These are phyloP conservation scores for Arthromyces matolae DNA, from an alignment of 768 basidiomycete genomes.

Conservation along the genomic window DNA sequence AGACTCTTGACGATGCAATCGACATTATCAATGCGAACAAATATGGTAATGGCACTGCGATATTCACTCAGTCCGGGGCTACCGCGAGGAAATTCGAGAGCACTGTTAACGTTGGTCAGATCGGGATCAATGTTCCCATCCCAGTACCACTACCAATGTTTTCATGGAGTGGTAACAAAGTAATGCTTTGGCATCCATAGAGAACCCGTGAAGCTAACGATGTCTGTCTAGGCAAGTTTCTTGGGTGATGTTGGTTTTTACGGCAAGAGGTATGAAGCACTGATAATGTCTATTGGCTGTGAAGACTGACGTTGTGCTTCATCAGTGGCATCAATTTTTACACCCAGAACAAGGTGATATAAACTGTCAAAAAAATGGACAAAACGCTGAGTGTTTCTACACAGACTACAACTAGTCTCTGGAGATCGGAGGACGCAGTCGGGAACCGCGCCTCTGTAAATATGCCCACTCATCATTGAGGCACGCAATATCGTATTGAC, in stretches of 20 bases:
- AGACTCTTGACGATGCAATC: slow-evolving; percentile 87
- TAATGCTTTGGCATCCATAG: slow-evolving; percentile 11
- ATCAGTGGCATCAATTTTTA: slow-evolving; percentile 89
- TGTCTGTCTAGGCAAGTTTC: slow-evolving; percentile 54
- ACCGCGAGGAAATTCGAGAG: slow-evolving; percentile 92
- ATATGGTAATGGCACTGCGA: slow-evolving; percentile 93
- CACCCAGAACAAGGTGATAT: slow-evolving; percentile 84
- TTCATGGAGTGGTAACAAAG: slow-evolving; percentile 94
- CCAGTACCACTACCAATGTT: slow-evolving; percentile 94
- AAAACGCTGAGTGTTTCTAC: slow-evolving; percentile 1
- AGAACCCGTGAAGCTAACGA: slow-evolving; percentile 1
- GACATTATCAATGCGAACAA: slow-evolving; percentile 84
- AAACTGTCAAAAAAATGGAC: background rate
- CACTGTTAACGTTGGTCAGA: slow-evolving; percentile 84
- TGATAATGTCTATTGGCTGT: background rate
- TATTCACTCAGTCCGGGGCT: slow-evolving; percentile 95
- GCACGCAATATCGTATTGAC: too few species aligned
- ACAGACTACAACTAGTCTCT: slow-evolving; percentile 88
- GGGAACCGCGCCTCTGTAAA: slow-evolving; percentile 76
- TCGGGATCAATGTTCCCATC: slow-evolving; percentile 92
- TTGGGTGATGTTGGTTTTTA: slow-evolving; percentile 90
- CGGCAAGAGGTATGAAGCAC: slow-evolving; percentile 74
- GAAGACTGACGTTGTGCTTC: background rate
- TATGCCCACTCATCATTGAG: slow-evolving; percentile 78
- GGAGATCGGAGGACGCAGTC: slow-evolving; percentile 84